Evolutionary conservation across 2,329 filamentous ascomycete species (phyloP).

Genomic region (Aspergillus aculeatinus): DNA sequence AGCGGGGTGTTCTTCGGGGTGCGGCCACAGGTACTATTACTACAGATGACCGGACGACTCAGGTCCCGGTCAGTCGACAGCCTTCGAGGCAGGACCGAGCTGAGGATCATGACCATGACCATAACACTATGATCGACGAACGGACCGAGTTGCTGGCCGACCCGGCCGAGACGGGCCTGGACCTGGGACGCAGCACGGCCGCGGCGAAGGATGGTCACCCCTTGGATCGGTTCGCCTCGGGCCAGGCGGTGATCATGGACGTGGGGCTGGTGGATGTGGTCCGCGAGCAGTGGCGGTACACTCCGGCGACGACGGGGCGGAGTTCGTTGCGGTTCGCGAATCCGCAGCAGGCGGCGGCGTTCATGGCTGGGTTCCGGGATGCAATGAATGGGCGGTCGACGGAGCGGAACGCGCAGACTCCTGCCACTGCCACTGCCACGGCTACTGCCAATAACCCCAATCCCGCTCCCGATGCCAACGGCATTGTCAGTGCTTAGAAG

Average conservation of each 20-base stretch:
- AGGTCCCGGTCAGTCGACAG: too few species aligned
- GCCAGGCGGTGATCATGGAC: constrained; percentile 40
- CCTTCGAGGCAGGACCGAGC: too few species aligned
- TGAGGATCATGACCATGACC: neutral
- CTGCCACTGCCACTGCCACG: neutral
- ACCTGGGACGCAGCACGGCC: constrained; percentile 9
- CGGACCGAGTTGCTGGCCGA: constrained; percentile 36
- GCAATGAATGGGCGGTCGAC: constrained; percentile 34
- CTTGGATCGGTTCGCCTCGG: constrained; percentile 39
- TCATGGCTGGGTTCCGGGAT: constrained; percentile 40
- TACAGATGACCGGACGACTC: too few species aligned
- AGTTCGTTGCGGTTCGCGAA: constrained; percentile 28
- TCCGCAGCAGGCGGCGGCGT: constrained; percentile 37
- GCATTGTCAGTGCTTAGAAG: neutral
- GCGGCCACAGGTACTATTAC: too few species aligned
- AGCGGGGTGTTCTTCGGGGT: constrained; percentile 51
- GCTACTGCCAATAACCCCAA: neutral
- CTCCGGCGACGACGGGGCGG: constrained; percentile 20
- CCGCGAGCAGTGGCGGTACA: constrained; percentile 41
- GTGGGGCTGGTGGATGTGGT: constrained; percentile 37
- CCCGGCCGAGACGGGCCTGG: constrained; percentile 26
- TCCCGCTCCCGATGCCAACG: too few species aligned
- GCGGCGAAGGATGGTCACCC: constrained; percentile 30
- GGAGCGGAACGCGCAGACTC: constrained; percentile 24
- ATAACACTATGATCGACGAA: constrained; percentile 43